phyloP scores from a whole-genome alignment of 2,329 filamentous ascomycete genomes.

The Diplodia corticola region DNA sequence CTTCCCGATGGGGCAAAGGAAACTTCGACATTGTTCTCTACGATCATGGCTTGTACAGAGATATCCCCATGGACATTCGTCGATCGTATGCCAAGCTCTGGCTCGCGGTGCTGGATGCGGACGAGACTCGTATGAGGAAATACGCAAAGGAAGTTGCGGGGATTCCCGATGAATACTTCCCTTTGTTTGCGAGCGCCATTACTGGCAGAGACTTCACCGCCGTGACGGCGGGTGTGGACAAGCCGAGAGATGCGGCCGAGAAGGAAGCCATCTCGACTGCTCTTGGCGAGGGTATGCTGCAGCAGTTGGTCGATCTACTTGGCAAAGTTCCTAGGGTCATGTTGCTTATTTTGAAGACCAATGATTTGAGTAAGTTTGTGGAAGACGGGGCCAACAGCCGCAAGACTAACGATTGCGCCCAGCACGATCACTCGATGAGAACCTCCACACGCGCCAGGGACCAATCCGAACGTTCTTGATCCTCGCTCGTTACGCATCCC shows the following conservation, averaged over 20 bases:
- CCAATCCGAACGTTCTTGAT: conserved; percentile 65
- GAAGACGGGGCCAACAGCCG: not conserved
- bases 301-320: conserved; percentile 83
- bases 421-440: conserved; percentile 88
- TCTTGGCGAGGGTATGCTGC: conserved; percentile 83
- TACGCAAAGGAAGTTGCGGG: conserved; percentile 89
- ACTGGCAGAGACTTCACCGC: conserved; percentile 89
- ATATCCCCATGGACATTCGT: conserved; percentile 76
- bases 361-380: conserved; percentile 72
- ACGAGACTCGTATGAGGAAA: conserved; percentile 81
- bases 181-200: conserved; percentile 92
- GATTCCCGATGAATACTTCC: conserved; percentile 85
- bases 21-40: conserved; percentile 98
- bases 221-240: conserved; percentile 61
- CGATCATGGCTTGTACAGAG: conserved; percentile 93
- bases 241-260: conserved; percentile 69
- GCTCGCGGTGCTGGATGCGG: conserved; percentile 90
- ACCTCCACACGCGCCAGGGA: conserved; percentile 70
- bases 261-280: conserved; percentile 83
- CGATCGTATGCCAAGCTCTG: conserved; percentile 94
- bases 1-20: conserved; percentile 53
- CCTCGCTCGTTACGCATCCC: conserved; percentile 62
- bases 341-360: conserved; percentile 93
- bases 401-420: not conserved
- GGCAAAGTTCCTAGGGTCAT: conserved; percentile 90